Conservation (phyloP, 345 rosid species). For the Acer negundo region DNA sequence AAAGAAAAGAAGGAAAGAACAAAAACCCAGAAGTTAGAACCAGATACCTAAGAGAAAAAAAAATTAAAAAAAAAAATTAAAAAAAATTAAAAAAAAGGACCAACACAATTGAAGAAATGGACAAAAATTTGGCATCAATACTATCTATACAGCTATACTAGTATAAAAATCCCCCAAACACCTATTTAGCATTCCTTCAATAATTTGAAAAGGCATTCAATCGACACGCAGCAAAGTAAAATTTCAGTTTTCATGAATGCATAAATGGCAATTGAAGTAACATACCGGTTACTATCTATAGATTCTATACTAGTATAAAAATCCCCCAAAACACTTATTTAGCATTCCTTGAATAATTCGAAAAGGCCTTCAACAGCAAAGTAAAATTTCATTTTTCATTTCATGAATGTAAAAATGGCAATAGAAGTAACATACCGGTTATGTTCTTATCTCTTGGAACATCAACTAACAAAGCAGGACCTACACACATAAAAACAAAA, state of each 20-base stretch:
- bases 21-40: background rate
- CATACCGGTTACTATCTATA: too few species aligned
- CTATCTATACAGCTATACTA: background rate
- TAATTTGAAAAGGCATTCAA: too few species aligned
- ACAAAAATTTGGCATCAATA: background rate
- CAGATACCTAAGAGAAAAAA: background rate
- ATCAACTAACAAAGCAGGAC: conserved; percentile 60
- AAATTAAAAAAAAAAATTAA: too few species aligned
- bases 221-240: too few species aligned
- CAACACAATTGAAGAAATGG: background rate
- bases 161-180: background rate
- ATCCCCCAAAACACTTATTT: background rate
- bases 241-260: too few species aligned
- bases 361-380: too few species aligned
- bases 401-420: background rate
- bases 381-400: too few species aligned
- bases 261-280: too few species aligned
- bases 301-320: background rate
- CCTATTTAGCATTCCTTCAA: background rate
- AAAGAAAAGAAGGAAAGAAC: background rate
- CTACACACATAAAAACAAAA: conserved; percentile 26
- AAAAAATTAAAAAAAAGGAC: too few species aligned
- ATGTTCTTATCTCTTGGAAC: conserved; percentile 65
- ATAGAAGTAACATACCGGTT: conserved; percentile 47
- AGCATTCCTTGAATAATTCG: background rate